Evolutionary conservation across 2,329 filamentous ascomycete genomes (phyloP), one percentile per base, ranked within the genome.

Genomic region (Exophiala oligosperma): DNA sequence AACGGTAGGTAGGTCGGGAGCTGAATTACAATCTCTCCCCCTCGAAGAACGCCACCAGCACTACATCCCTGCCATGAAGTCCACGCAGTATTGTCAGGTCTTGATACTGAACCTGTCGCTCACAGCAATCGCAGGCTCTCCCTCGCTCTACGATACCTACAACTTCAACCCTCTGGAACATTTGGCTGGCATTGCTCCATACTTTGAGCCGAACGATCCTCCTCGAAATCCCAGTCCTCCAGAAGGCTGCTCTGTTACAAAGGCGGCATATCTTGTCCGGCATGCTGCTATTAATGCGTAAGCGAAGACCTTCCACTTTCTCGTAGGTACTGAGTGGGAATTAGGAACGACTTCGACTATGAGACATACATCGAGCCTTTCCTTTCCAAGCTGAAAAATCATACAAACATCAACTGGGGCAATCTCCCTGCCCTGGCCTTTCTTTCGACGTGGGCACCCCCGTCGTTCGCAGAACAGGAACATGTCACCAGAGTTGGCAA

Each of bases 401-500:
- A 79, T 41, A 82, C 79, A 0, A 78, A 81, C 17, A 47, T 62
- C 44, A 77, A 86, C 61, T 88, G 84, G 84, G 74, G 74, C 61
- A 77, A 76, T 57, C 77, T 84, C 0, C 81, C 81, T 0, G 72
- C 77, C 11, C 71, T 88, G 12, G 78, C 75, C 55, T 88, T 88
- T 67, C 72, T 88, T 24, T 69, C 74, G 1, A 74, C 72, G 32
- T 88, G 85, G 85, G 71, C 75, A 14, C 74, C 81, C 0, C 85
- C 85, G 4, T 74, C 86, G 44, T 79, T 83, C 6, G 78, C 81
- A 12, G 83, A 86, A 64, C 71, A 79, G 21, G 83, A 85, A 64
- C 75, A 84, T n/a, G 69, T 88, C 47, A 88, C 85, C 11, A 77
- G 82, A 14, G 79, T 84, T 17, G 85, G 85, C n/a, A 77, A 78